Base-by-base conservation (phyloP, 176 grass and related monocot species). In the Juncus effusus region DNA sequence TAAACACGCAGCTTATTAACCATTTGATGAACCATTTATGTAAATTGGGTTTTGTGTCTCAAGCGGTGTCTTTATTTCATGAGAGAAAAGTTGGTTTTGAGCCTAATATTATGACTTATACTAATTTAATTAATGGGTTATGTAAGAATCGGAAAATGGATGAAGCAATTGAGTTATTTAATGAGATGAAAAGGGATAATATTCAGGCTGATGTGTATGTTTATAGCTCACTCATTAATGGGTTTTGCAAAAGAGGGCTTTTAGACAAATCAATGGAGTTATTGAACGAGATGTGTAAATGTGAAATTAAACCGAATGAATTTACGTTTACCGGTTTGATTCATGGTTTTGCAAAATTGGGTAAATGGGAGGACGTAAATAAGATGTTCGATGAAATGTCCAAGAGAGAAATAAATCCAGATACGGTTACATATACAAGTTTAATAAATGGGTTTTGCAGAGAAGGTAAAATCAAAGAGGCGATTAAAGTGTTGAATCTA, bases 361-460 rank as follows among this genome's bases (percentile, higher is more conserved):
- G 83, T 50, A 58, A 16, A 40, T 58, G 59, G 74, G 3, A 0
- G 6, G 39, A 77, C 1, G 83, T 75, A 2, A 60, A 70, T 0
- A 7, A 14, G 11, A 14, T 81, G 1, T 49, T 81, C 42, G 54
- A 55, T 42, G 64, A 76, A 2, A 73, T 80, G 50, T 16, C 59
- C 42, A 38, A 6, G 39, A 62, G 55, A 5, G 72, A 73, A 40
- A 59, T 72, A 10, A 69, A 7, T 10, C 83, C 67, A 61, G 0
- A 53, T 60, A 1, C 41, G 40, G 4, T 10, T 59, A 16, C 14
- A 2, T 85, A 59, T 44, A 67, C 2, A 40, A 13, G 69, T 35
- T 69, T 84, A 45, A 84, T 84, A 36, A 65, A 78, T 12, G 62
- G 75, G 67, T 63, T 84, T 11, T 84, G 69, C 19, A 84, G 78